These are phyloP conservation scores for Oxytropis ochrocephala DNA, from an alignment of 306 rosid species.

Conservation along the genomic window DNA sequence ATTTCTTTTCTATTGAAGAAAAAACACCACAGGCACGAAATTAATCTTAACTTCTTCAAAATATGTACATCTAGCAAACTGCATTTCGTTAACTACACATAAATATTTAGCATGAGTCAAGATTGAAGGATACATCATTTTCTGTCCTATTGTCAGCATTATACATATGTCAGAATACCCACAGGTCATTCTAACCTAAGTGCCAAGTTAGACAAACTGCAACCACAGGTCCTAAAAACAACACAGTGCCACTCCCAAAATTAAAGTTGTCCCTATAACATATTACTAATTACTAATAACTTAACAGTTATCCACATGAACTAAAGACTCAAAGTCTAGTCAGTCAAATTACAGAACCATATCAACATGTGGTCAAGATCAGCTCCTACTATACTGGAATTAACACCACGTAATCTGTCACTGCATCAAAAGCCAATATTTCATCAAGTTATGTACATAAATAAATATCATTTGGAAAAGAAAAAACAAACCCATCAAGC, in stretches of 20 bases:
- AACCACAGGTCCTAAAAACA: slow-evolving; percentile 11
- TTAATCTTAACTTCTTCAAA: not conserved
- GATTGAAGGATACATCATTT: slow-evolving; percentile 34
- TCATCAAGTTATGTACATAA: slow-evolving; percentile 1
- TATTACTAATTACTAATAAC: slow-evolving; percentile 15
- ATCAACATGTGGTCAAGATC: slow-evolving; percentile 31
- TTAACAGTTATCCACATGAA: slow-evolving; percentile 14
- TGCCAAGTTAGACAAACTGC: slow-evolving; percentile 48
- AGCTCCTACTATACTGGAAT: slow-evolving; percentile 27
- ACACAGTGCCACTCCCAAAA: slow-evolving; percentile 30
- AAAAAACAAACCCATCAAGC: not conserved
- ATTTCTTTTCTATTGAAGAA: not conserved
- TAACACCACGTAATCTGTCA: slow-evolving; percentile 21
- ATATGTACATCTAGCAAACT: slow-evolving; percentile 20
- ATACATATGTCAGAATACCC: slow-evolving; percentile 56
- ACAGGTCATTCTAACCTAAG: slow-evolving; percentile 53
- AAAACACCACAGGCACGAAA: not conserved
- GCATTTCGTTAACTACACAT: slow-evolving; percentile 26
- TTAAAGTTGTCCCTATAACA: slow-evolving; percentile 36
- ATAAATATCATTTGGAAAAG: not conserved
- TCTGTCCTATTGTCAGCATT: slow-evolving; percentile 32
- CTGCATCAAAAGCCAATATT: slow-evolving; percentile 37
- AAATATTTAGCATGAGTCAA: slow-evolving; percentile 22
- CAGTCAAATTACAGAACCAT: slow-evolving; percentile 32
- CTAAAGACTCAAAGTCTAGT: slow-evolving; percentile 1